These are phyloP conservation scores for Cucumis sativus DNA, from an alignment of 306 rosid genomes.

Conservation along the genomic window Cucumber_9930_V3 NC_026657.2:8165001-8165500, in stretches of 20 bases:
- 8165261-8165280: neutral
- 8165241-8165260: neutral
- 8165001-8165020: conserved; percentile 35
- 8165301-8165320: neutral
- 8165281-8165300: neutral
- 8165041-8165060: neutral
- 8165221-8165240: neutral
- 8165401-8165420: neutral
- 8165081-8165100: neutral
- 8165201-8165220: neutral
- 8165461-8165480: neutral
- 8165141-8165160: neutral
- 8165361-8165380: neutral
- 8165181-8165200: neutral
- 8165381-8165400: neutral
- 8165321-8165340: neutral
- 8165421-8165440: neutral
- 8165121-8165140: neutral
- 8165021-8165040: neutral
- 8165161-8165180: neutral
- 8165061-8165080: neutral
- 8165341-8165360: neutral
- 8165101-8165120: neutral
- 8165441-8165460: neutral
- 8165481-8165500: neutral